Percentiles rank a stretch among this genome's conserved stretches.
These are phyloP conservation scores for Melampsora americana DNA, from an alignment of 1,284 basidiomycete genomes.

Conservation along the genomic window DNA sequence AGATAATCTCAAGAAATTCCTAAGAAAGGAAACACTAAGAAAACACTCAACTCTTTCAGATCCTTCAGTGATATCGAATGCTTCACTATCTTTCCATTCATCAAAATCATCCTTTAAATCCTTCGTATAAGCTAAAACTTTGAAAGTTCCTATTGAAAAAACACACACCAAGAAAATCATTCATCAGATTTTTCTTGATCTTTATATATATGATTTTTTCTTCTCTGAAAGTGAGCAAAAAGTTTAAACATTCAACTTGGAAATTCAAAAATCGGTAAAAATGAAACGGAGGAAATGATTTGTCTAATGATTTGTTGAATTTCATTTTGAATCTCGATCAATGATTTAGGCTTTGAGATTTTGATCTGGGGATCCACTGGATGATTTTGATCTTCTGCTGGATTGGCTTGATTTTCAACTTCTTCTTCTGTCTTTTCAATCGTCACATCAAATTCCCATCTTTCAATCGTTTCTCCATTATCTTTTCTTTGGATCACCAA, in stretches of 20 bases:
- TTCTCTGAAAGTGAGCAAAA: too few relatives aligned
- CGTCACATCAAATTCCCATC: constrained; percentile 98
- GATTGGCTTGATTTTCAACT: too few relatives aligned
- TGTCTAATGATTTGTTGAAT: constrained; percentile 98
- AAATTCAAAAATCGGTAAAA: constrained; percentile 80
- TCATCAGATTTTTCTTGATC: too few relatives aligned
- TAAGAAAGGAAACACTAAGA: neutral
- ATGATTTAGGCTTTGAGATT: constrained; percentile 58
- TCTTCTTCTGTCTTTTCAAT: constrained; percentile 60
- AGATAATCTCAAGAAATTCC: too few relatives aligned
- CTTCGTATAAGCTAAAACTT: constrained; percentile 29
- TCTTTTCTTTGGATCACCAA: constrained; percentile 95
- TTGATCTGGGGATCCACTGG: too few relatives aligned
- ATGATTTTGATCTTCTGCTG: too few relatives aligned
- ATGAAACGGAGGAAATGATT: constrained; percentile 93
- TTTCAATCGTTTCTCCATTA: constrained; percentile 72
- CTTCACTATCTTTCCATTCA: constrained; percentile 33
- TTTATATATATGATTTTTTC: too few relatives aligned
- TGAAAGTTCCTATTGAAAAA: constrained; percentile 20
- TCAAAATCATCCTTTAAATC: constrained; percentile 6
- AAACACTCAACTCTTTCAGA: constrained; percentile 10
- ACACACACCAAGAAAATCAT: neutral
- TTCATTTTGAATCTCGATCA: constrained; percentile 92
- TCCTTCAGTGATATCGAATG: constrained; percentile 4
- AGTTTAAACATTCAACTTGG: too few relatives aligned